A percentile compares a stretch with the other conserved stretches of the same genome.
Conservation (phyloP, 495 filamentous ascomycete genomes). For the Talaromyces wortmannii region DNA sequence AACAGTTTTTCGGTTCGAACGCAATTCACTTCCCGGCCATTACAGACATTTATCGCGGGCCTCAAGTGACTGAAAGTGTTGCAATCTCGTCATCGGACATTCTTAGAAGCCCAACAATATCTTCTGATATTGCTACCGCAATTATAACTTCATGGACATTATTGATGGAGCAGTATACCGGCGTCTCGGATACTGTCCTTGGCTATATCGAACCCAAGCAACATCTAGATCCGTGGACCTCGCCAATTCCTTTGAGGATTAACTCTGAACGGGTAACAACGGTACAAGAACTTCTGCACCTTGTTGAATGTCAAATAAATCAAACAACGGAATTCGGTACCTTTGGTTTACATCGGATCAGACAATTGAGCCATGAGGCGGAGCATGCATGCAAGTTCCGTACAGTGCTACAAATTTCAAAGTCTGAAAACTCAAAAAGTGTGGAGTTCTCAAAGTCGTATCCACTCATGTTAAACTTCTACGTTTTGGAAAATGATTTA, state of each 20-base stretch:
- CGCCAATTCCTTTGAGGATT: no score
- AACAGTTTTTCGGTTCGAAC: conserved; percentile 27
- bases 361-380: neutral
- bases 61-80: conserved; percentile 2
- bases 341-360: neutral
- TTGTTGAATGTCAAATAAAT: neutral
- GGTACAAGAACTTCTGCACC: neutral
- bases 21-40: conserved; percentile 40
- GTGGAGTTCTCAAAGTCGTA: neutral
- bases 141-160: no score
- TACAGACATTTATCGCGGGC: conserved; percentile 33
- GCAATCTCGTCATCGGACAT: neutral
- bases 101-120: neutral
- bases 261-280: neutral
- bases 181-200: no score
- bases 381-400: neutral
- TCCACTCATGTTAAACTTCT: neutral
- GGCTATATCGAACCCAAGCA: no score
- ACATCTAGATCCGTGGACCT: no score
- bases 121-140: no score
- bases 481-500: neutral
- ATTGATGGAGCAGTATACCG: no score
- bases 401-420: neutral
- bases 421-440: neutral
- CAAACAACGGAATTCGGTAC: neutral